These are phyloP conservation scores for Komagataea norvegica DNA, from an alignment of 1,139 yeast genomes.

Conservation along the genomic window DNA sequence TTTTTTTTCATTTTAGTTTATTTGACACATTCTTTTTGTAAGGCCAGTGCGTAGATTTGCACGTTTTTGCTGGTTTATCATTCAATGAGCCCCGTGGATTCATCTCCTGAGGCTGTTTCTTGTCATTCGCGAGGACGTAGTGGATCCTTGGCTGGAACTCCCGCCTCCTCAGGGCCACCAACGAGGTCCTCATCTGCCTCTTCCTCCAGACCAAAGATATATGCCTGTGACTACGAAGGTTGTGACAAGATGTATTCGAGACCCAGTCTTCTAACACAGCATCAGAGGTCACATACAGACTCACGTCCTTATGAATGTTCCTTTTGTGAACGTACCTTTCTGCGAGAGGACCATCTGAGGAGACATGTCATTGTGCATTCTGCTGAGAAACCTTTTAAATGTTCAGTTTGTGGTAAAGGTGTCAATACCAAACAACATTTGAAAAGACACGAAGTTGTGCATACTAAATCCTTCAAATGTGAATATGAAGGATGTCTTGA, in stretches of 20 bases:
- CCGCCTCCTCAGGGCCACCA: conserved; percentile 2
- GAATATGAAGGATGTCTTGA: conserved; percentile 57
- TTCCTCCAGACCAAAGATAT: conserved; percentile 47
- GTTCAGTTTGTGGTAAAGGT: conserved; percentile 78
- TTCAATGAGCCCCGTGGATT: too few relatives aligned
- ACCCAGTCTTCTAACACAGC: conserved; percentile 83
- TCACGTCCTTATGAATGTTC: conserved; percentile 72
- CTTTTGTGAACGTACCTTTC: conserved; percentile 59
- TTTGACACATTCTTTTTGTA: conserved; percentile 5
- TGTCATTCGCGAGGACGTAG: too few relatives aligned
- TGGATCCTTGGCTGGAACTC: background rate
- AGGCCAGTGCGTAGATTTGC: too few relatives aligned
- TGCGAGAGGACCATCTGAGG: conserved; percentile 72
- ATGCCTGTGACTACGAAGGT: conserved; percentile 54
- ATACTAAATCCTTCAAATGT: conserved; percentile 66
- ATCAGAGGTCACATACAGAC: conserved; percentile 70
- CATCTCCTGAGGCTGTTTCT: too few relatives aligned
- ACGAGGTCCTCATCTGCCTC: conserved; percentile 31
- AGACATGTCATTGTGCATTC: conserved; percentile 68
- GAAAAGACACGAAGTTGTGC: conserved; percentile 75
- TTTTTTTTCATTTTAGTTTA: too few relatives aligned
- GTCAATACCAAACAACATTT: conserved; percentile 79
- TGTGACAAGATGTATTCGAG: conserved; percentile 76
- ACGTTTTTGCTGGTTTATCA: too few relatives aligned
- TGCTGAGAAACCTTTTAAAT: conserved; percentile 65